Evolutionary conservation across 2,329 filamentous ascomycete genomes (phyloP).

Genomic region (Lasiodiplodia gonubiensis): DNA sequence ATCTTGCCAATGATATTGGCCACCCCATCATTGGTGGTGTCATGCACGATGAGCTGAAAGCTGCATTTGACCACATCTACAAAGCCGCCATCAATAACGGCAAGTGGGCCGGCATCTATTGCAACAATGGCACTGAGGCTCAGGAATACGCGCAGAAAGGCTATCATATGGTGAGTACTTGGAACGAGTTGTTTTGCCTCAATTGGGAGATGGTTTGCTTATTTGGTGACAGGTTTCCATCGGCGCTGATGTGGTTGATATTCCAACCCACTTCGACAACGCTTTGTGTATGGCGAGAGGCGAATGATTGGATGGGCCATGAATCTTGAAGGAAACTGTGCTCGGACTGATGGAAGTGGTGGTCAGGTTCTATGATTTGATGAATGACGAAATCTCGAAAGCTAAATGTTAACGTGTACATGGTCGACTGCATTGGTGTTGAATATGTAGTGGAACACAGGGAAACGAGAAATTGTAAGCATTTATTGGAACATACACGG

Average conservation of each 20-base stretch:
- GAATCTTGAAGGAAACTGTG: no score
- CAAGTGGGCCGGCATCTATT: conserved; percentile 63
- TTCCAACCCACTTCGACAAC: conserved; percentile 49
- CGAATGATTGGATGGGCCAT: neutral
- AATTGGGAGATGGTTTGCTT: no score
- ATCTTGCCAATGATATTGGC: conserved; percentile 64
- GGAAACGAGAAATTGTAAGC: no score
- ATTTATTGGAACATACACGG: no score
- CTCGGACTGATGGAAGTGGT: no score
- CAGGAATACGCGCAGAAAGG: conserved; percentile 59
- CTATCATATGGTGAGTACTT: conserved; percentile 54
- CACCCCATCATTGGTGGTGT: conserved; percentile 55
- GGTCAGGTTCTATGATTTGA: no score
- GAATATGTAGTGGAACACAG: no score
- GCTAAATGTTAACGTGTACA: no score
- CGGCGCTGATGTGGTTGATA: conserved; percentile 54
- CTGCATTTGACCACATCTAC: conserved; percentile 59
- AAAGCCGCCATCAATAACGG: conserved; percentile 58
- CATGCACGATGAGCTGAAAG: conserved; percentile 57
- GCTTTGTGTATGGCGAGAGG: conserved; percentile 43
- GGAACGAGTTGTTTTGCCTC: no score
- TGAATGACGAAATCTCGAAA: no score
- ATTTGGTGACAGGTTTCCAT: neutral
- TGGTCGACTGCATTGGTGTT: no score
- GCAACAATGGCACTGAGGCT: conserved; percentile 58